Percentiles rank a stretch among this genome's conserved stretches.
These are phyloP conservation scores for Microsporum audouinii DNA, from an alignment of 2,329 filamentous ascomycete genomes.

Conservation along the genomic window DNA sequence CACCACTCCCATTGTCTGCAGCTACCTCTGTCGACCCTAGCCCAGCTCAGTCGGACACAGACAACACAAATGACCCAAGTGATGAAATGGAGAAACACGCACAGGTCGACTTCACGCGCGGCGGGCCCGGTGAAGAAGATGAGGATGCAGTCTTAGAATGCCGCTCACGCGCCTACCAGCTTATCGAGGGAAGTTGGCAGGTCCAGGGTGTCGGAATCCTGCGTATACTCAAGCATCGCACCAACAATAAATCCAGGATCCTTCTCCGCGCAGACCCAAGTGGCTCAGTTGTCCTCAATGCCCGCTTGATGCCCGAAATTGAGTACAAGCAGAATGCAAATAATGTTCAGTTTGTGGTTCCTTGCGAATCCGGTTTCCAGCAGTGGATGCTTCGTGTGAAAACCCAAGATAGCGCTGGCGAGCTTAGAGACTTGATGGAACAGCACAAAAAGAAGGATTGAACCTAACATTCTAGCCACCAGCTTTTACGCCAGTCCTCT, in stretches of 20 bases:
- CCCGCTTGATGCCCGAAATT: constrained; percentile 49
- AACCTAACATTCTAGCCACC: not conserved
- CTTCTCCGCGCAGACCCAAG: constrained; percentile 64
- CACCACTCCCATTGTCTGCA: constrained; percentile 16
- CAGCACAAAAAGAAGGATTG: constrained; percentile 37
- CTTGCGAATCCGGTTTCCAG: constrained; percentile 51
- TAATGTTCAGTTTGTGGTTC: constrained; percentile 36
- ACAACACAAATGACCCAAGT: constrained; percentile 30
- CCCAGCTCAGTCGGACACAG: constrained; percentile 31
- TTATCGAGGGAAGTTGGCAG: constrained; percentile 49
- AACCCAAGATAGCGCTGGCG: constrained; percentile 41
- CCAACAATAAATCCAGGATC: constrained; percentile 54
- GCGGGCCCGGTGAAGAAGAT: constrained; percentile 58
- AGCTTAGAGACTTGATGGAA: constrained; percentile 33
- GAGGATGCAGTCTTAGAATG: constrained; percentile 61
- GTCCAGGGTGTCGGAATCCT: constrained; percentile 60
- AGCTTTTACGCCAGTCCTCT: not conserved
- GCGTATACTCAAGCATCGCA: constrained; percentile 62
- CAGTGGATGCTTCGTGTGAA: constrained; percentile 64
- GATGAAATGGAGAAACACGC: constrained; percentile 50
- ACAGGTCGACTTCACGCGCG: constrained; percentile 58
- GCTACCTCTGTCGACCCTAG: constrained; percentile 30
- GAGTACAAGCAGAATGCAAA: constrained; percentile 48
- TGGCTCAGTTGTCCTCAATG: constrained; percentile 64
- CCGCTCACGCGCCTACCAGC: constrained; percentile 58